Percentiles rank a stretch among this genome's conserved stretches.
Conservation (phyloP, 2,329 filamentous ascomycete genomes). For the Aspergillus sp. region DNA sequence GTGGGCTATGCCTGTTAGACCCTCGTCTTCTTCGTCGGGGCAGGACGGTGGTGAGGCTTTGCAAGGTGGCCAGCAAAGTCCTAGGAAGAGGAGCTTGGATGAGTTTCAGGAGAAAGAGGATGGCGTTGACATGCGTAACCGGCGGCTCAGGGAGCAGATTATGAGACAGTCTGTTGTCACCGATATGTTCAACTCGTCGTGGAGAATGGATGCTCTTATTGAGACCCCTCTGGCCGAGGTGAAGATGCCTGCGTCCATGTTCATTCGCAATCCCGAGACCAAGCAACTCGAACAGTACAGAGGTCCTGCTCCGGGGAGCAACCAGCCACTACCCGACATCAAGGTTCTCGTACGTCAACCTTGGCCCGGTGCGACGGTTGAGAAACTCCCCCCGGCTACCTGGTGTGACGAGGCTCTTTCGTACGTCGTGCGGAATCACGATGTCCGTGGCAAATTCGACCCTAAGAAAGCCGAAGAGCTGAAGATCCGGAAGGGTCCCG, state of each 20-base stretch:
- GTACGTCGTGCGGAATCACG: constrained; percentile 75
- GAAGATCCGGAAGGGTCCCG: constrained; percentile 53
- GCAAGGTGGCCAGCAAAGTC: constrained; percentile 15
- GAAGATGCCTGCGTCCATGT: constrained; percentile 62
- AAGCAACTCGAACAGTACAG: constrained; percentile 62
- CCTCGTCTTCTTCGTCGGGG: constrained; percentile 2
- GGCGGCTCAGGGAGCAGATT: constrained; percentile 38
- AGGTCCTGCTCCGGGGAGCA: constrained; percentile 57
- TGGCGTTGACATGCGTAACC: constrained; percentile 9
- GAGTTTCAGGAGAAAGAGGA: constrained; percentile 36
- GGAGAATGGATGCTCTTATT: constrained; percentile 63
- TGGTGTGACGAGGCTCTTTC: constrained; percentile 66
- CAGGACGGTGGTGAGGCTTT: constrained; percentile 6
- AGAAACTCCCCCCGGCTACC: constrained; percentile 60
- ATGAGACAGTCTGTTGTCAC: constrained; percentile 58
- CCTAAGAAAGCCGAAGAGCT: constrained; percentile 56
- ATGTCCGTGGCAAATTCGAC: constrained; percentile 75
- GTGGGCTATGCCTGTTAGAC: constrained; percentile 66
- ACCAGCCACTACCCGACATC: constrained; percentile 52
- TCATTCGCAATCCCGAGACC: constrained; percentile 55
- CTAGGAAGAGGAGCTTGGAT: constrained; percentile 45
- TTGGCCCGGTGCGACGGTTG: constrained; percentile 66
- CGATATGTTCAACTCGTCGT: constrained; percentile 72
- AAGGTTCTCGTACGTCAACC: constrained; percentile 67
- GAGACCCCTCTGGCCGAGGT: constrained; percentile 62